These are phyloP conservation scores for Hypoxylon sp. DNA, from an alignment of 2,329 filamentous ascomycete species.

Conservation along the genomic window DNA sequence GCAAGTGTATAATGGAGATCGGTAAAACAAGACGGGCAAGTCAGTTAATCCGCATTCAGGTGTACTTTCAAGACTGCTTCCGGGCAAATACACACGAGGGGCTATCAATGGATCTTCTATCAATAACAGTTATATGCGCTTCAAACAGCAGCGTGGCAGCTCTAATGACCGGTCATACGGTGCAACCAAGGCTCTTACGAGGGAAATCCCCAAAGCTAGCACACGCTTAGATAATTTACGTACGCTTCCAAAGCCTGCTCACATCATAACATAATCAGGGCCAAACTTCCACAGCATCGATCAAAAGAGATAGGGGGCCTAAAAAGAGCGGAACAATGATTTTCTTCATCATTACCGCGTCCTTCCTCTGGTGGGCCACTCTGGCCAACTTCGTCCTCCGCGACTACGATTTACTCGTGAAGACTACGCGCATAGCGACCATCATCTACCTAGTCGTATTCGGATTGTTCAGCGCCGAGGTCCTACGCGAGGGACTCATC, in stretches of 20 bases:
- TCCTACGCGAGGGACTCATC: slow-evolving; percentile 45
- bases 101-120: not conserved
- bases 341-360: slow-evolving; percentile 41
- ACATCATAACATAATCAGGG: not conserved
- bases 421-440: slow-evolving; percentile 45
- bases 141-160: not conserved
- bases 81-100: not conserved
- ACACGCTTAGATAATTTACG: not conserved
- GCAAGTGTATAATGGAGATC: not conserved
- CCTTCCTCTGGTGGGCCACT: slow-evolving; percentile 45
- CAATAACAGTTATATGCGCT: not conserved
- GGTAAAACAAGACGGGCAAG: not conserved
- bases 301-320: not conserved
- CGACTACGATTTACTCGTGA: slow-evolving; percentile 44
- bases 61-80: slow-evolving; percentile 13
- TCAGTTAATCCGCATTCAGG: slow-evolving; percentile 19
- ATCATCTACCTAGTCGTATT: slow-evolving; percentile 46
- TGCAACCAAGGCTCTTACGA: not conserved
- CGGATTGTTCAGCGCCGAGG: slow-evolving; percentile 43
- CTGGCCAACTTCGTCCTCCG: slow-evolving; percentile 45
- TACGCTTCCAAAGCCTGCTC: not conserved
- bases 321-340: slow-evolving; percentile 27
- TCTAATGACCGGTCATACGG: not conserved
- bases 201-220: not conserved
- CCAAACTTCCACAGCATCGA: not conserved